Evolutionary conservation across 495 filamentous ascomycete species (phyloP), one percentile per base, ranked within the genome.

Genomic region (Hyaloscypha finlandica): DNA sequence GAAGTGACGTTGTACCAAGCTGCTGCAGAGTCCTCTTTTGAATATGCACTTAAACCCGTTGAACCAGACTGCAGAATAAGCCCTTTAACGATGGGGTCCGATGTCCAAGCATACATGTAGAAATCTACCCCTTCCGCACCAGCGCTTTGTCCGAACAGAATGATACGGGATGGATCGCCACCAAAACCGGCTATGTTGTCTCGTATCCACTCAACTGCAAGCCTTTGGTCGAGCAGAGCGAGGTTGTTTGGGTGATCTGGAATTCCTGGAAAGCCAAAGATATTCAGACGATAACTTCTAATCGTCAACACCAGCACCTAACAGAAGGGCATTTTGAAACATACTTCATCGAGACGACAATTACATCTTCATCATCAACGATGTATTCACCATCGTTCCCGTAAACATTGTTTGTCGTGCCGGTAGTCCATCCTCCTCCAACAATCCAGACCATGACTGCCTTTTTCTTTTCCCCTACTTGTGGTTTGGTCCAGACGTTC

Each of bases 271-370:
- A 85, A 86, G 29, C 84, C 83, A 59, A 84, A 84, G 61, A 82
- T 77, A 64, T 77, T 77, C 56, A 81, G 29, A 31, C 84, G 82
- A 69, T 82, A 85, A 69, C 60, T 63, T 22, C 79, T 75, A 75
- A 86, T 78, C 67, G 74, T 72, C 1, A 81, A 53, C 51, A 79
- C 77, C 12, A 8, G 35, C 9, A 84, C 60, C 61, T 78, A 77
- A 29, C 71, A 59, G 1, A 61, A 32, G 0, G 73, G 22, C 55
- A 8, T 12, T 6, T 37, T 6, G 35, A 6, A 37, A 37, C 48
- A 12, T 53, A 67, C 65, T 89, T 89, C 73, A 88, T 80, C 4
- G 80, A 78, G 16, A 89, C 83, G 60, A 89, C 84, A 25, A 91
- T 79, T 32, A 88, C 77, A 33, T 78, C 76, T 42, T 86, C 73